Evolutionary conservation across 208 protist genomes (phyloP).

Genomic region (Kentomonas sorsogonicus): DNA sequence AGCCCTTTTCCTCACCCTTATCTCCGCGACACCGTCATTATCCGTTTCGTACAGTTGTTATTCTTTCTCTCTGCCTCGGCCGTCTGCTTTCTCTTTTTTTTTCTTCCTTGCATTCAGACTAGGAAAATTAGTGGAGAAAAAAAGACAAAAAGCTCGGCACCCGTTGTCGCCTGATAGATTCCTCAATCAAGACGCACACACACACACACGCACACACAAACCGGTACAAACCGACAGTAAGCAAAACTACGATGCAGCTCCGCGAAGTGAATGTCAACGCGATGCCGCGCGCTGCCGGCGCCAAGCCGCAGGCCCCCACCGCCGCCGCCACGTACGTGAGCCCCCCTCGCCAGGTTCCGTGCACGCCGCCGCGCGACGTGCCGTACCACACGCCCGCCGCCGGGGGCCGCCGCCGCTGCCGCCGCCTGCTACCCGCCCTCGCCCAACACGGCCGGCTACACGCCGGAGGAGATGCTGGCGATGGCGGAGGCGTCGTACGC

Average conservation of each 20-base stretch:
- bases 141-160: neutral
- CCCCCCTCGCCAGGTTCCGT: conserved; percentile 42
- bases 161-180: too few relatives aligned
- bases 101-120: conserved; percentile 1
- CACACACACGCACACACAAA: neutral
- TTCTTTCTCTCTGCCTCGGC: conserved; percentile 6
- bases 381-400: too few relatives aligned
- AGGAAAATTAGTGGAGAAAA: conserved; percentile 1
- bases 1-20: too few relatives aligned
- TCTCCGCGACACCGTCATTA: too few relatives aligned
- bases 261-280: conserved; percentile 40
- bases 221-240: neutral
- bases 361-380: conserved; percentile 8
- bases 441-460: conserved; percentile 13
- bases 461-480: conserved; percentile 18
- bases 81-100: conserved; percentile 11
- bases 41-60: too few relatives aligned
- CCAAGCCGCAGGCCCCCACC: conserved; percentile 3
- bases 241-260: conserved; percentile 43
- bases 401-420: neutral
- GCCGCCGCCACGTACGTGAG: conserved; percentile 46
- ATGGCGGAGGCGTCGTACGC: conserved; percentile 23
- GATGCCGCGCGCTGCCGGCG: neutral
- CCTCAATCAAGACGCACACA: too few relatives aligned
- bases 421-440: conserved; percentile 10